Evolutionary conservation across 179 eudicot genomes (phyloP).

Genomic region (Actinidia chinensis): DNA sequence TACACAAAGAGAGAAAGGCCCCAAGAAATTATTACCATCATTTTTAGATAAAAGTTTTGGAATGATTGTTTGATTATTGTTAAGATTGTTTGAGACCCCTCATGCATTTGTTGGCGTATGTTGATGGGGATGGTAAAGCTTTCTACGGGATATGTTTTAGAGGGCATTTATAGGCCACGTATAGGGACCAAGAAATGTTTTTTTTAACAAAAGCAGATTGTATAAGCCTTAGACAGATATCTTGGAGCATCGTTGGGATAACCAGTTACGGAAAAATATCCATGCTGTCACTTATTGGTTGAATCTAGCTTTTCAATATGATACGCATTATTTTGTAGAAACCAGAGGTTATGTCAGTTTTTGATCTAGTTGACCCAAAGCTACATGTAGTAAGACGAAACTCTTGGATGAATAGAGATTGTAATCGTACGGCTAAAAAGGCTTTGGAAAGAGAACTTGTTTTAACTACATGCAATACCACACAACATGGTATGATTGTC

Average conservation of each 20-base stretch:
- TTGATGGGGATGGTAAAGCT: slow-evolving; percentile 5
- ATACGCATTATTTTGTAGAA: not conserved
- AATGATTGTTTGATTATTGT: not conserved
- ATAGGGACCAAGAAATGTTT: not conserved
- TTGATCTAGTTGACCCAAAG: slow-evolving; percentile 3
- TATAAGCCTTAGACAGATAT: slow-evolving; percentile 11
- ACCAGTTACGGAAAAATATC: not conserved
- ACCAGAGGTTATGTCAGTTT: not conserved
- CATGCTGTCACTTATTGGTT: slow-evolving; percentile 11
- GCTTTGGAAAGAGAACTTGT: slow-evolving; percentile 10
- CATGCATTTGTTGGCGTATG: not conserved
- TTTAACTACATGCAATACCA: not conserved
- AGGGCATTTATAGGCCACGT: not conserved
- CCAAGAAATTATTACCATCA: not conserved
- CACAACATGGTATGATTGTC: not conserved
- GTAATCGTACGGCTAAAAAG: not conserved
- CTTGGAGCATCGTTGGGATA: not conserved
- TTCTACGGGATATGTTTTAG: slow-evolving; percentile 10
- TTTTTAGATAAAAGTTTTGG: not conserved
- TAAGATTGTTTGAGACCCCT: not conserved
- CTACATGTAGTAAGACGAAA: not conserved
- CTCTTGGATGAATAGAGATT: not conserved
- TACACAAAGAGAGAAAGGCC: not conserved
- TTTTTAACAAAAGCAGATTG: not conserved
- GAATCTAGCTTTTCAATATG: not conserved